Base-by-base conservation (phyloP, 495 filamentous ascomycete species). In the Margaritispora aquatica region DNA sequence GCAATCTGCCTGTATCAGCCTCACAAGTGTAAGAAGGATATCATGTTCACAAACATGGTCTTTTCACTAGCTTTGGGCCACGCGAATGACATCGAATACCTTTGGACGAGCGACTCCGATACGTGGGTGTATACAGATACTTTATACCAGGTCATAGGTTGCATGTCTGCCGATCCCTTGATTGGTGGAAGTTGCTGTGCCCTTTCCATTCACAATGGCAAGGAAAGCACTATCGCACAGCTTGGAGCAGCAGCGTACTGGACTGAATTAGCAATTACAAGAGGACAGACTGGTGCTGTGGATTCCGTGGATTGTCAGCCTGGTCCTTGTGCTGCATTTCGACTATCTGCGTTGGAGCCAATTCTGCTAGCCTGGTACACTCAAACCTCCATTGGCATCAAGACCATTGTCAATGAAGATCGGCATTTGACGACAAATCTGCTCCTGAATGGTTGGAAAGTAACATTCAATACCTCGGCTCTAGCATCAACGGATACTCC, bases 11-110 rank as follows among this genome's bases (percentile, higher is more conserved):
- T 72, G 0, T 70, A 66, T 34, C 68, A 72, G 47, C 70, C 70
- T 15, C 70, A 72, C 59, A 52, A 66, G 47, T 66, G 69, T 62
- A 72, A 72, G 58, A 72, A 70, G 36, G 70, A 59, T 10, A 68
- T 72, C 23, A 72, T 72, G 70, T 72, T 72, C 22, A 68, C 70
- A 7, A 62, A 66, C n/a, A 70, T 72, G 60, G 66, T 72, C 20
- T 70, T 72, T 47, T 66, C 63, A 0, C 63, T 72, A 26, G 70
- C 69, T 8, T 65, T 72, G 17, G 62, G 68, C 21, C 68, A 72
- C 41, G 61, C 66, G 24, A 61, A 69, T 2, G 67, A 66, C 5
- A 62, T 72, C 29, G 70, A 72, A 38, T 72, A 68, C 51, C 58
- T 72, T 1, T 72, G 70, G 70, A 69, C 70, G 0, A 70, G 68